Evolutionary conservation across 352 stramenopile genomes (phyloP).

Genomic region (Aphanomyces stellatus): DNA sequence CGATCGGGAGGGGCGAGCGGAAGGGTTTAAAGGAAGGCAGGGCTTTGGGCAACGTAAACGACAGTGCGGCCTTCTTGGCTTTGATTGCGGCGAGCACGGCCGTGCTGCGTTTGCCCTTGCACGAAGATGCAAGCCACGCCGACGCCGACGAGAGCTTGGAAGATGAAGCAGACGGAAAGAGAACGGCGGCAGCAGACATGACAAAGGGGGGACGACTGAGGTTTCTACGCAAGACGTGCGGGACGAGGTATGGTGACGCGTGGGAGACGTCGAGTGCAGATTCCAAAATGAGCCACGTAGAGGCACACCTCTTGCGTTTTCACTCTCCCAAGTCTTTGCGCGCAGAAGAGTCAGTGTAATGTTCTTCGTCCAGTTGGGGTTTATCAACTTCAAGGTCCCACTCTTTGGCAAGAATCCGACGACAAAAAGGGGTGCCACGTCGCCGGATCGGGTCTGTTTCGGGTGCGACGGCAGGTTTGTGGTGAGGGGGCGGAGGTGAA

Average conservation of each 20-base stretch:
- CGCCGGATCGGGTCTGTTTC: neutral
- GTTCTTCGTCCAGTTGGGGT: neutral
- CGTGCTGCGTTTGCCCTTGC: neutral
- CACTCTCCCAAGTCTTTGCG: too few relatives aligned
- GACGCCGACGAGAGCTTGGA: neutral
- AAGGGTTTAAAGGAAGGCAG: too few relatives aligned
- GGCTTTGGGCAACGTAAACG: neutral
- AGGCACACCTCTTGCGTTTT: too few relatives aligned
- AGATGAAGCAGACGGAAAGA: too few relatives aligned
- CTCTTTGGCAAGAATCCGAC: neutral
- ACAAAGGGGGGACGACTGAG: too few relatives aligned
- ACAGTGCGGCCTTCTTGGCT: conserved; percentile 7
- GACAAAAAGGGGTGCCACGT: neutral
- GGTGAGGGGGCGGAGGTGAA: neutral
- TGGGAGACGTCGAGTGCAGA: too few relatives aligned
- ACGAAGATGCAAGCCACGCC: neutral
- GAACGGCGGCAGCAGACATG: too few relatives aligned
- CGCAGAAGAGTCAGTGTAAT: too few relatives aligned
- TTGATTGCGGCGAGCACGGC: neutral
- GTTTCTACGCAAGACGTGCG: too few relatives aligned
- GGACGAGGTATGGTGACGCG: too few relatives aligned
- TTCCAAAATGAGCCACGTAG: too few relatives aligned
- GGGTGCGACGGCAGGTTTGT: neutral
- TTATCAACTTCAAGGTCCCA: neutral
- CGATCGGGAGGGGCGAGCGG: too few relatives aligned